Conservation (phyloP, 257 asterid genomes). For the Przewalskia tangutica region DNA sequence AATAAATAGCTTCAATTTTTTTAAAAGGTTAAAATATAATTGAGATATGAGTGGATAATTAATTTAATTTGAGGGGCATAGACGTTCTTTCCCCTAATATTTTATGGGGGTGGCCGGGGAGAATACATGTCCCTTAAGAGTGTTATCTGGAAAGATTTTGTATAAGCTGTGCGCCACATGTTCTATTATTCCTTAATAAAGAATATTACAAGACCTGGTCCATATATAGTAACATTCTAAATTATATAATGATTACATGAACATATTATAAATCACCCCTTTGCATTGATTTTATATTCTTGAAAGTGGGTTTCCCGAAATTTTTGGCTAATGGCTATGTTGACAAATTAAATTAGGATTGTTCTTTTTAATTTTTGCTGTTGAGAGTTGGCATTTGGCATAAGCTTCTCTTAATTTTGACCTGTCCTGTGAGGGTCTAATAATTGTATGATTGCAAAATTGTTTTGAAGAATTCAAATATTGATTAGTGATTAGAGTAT, state of each 20-base stretch:
- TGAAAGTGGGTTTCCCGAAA: neutral
- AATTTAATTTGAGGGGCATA: too few species aligned
- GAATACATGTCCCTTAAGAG: neutral
- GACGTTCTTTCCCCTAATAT: neutral
- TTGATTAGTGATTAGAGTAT: neutral
- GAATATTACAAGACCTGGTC: neutral
- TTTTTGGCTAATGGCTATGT: neutral
- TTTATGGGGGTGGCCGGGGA: neutral
- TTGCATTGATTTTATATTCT: neutral
- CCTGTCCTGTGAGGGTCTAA: neutral
- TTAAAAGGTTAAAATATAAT: too few species aligned
- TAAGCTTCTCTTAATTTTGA: neutral
- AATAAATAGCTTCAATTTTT: too few species aligned
- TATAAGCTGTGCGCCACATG: conserved; percentile 12
- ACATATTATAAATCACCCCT: neutral
- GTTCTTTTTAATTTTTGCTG: neutral
- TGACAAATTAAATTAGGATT: neutral
- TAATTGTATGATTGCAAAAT: neutral
- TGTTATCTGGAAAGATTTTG: neutral
- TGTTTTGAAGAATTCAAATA: neutral
- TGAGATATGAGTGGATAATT: too few species aligned
- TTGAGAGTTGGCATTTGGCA: conserved; percentile 18
- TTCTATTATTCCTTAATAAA: neutral
- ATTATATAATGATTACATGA: neutral
- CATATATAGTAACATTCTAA: neutral